Percentiles rank a stretch among this genome's conserved stretches.
These are phyloP conservation scores for Diplocarpon mali DNA, from an alignment of 2,329 filamentous ascomycete species.

Conservation along the genomic window DNA sequence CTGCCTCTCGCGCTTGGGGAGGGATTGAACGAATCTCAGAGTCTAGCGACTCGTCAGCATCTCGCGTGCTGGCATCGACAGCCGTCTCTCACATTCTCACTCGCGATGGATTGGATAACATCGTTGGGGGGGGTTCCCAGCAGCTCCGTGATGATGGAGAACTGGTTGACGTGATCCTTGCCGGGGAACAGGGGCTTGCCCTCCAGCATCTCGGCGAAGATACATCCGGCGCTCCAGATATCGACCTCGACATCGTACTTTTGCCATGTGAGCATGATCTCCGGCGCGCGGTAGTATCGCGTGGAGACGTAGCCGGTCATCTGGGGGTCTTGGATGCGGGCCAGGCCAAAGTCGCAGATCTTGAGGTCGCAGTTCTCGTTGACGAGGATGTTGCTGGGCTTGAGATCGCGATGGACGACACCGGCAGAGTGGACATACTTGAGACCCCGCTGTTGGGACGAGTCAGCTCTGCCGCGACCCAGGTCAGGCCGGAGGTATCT, in stretches of 20 bases:
- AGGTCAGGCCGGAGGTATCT: constrained; percentile 28
- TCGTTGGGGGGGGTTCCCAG: constrained; percentile 94
- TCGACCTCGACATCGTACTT: constrained; percentile 99
- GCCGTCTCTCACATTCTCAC: constrained; percentile 67
- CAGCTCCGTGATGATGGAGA: constrained; percentile 97
- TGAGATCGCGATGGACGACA: constrained; percentile 93
- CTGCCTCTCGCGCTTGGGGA: constrained; percentile 88
- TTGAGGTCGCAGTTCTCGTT: constrained; percentile 99
- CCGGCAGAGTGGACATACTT: constrained; percentile 99
- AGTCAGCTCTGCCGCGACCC: constrained; percentile 10
- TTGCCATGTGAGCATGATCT: constrained; percentile 99
- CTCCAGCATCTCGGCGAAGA: constrained; percentile 98
- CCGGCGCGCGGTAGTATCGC: constrained; percentile 93
- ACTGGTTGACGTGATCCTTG: constrained; percentile 99
- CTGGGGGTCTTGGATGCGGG: constrained; percentile 95
- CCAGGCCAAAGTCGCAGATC: constrained; percentile 97
- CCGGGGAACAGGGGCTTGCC: constrained; percentile 96
- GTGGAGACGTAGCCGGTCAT: constrained; percentile 99
- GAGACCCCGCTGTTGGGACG: constrained; percentile 61
- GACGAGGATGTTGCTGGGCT: constrained; percentile 97
- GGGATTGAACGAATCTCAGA: constrained; percentile 89
- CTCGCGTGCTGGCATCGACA: background rate
- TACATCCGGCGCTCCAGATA: constrained; percentile 98
- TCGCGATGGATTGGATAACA: constrained; percentile 97
- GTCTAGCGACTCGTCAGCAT: constrained; percentile 46